phyloP scores from a whole-genome alignment of 2,329 filamentous ascomycete genomes.

The Colletotrichum echinochloae region DNA sequence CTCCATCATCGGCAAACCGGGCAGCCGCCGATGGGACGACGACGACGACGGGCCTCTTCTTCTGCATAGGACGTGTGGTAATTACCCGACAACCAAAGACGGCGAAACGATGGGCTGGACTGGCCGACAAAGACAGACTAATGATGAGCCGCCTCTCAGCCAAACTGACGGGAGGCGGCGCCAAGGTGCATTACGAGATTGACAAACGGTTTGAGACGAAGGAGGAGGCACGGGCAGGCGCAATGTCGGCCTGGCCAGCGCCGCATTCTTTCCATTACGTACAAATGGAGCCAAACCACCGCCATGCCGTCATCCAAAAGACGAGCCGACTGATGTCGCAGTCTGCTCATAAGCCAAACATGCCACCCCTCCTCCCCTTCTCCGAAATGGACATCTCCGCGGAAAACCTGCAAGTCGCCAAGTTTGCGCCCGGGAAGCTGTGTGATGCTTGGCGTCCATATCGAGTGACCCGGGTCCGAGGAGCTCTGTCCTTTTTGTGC shows the following conservation, averaged over 20 bases:
- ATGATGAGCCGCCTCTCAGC: conserved; percentile 3
- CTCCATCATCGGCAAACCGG: conserved; percentile 6
- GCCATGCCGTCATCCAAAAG: conserved; percentile 39
- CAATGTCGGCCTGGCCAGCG: conserved; percentile 33
- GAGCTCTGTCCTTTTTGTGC: no score
- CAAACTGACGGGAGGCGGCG: conserved; percentile 3
- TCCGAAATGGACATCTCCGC: conserved; percentile 28
- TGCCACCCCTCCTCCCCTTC: conserved; percentile 19
- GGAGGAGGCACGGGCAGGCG: conserved; percentile 9
- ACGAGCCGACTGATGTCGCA: conserved; percentile 19
- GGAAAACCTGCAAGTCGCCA: conserved; percentile 6
- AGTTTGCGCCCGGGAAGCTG: background rate
- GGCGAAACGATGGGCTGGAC: conserved; percentile 7
- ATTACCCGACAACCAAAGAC: conserved; percentile 11
- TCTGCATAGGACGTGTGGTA: background rate
- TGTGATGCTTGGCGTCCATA: conserved; percentile 10
- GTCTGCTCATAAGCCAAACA: conserved; percentile 36
- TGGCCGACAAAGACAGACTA: background rate
- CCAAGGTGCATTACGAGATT: conserved; percentile 19
- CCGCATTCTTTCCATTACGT: conserved; percentile 41
- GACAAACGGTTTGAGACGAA: conserved; percentile 30
- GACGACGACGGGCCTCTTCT: conserved; percentile 4
- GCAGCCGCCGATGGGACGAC: conserved; percentile 26
- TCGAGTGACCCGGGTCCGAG: no score
- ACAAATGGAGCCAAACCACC: conserved; percentile 36